Evolutionary conservation across 164 flowering plant species (phyloP).

Genomic region (Akebia trifoliata): DNA sequence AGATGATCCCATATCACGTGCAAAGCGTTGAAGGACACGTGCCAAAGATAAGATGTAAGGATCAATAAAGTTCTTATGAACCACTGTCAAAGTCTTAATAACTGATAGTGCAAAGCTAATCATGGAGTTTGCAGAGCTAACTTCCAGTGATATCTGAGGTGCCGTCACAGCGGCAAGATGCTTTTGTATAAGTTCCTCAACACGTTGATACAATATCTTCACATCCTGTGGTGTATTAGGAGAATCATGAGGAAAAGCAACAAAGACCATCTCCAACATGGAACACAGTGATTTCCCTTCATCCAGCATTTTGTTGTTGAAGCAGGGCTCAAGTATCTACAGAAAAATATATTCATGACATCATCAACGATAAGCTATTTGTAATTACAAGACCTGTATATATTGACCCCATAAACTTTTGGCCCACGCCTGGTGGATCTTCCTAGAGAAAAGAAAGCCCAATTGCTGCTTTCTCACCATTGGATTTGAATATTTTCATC

Average conservation of each 20-base stretch:
- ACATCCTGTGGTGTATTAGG: conserved; percentile 70
- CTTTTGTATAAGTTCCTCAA: conserved; percentile 87
- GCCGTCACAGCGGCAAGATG: conserved; percentile 68
- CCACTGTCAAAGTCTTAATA: conserved; percentile 30
- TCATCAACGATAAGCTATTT: too few species aligned
- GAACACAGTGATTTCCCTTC: conserved; percentile 91
- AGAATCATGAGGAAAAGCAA: conserved; percentile 77
- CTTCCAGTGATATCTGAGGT: conserved; percentile 71
- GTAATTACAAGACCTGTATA: too few species aligned
- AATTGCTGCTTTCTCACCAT: too few species aligned
- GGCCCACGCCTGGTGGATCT: too few species aligned
- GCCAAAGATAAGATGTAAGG: conserved; percentile 50
- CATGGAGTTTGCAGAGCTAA: conserved; percentile 55
- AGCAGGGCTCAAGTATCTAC: conserved; percentile 97
- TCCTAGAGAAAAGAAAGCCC: too few species aligned
- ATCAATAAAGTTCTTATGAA: conserved; percentile 62
- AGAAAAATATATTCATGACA: too few species aligned
- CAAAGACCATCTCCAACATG: conserved; percentile 82
- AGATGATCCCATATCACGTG: conserved; percentile 85
- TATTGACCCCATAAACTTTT: too few species aligned
- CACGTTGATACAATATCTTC: conserved; percentile 70
- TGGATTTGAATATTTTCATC: too few species aligned
- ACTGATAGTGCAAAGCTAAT: conserved; percentile 84
- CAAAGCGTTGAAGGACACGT: conserved; percentile 88
- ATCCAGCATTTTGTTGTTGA: conserved; percentile 86